Percentiles rank a stretch among this genome's conserved stretches.
phyloP scores from a whole-genome alignment of 371 early-diverging fungal genomes.

The Saksenaea oblongispora region DNA sequence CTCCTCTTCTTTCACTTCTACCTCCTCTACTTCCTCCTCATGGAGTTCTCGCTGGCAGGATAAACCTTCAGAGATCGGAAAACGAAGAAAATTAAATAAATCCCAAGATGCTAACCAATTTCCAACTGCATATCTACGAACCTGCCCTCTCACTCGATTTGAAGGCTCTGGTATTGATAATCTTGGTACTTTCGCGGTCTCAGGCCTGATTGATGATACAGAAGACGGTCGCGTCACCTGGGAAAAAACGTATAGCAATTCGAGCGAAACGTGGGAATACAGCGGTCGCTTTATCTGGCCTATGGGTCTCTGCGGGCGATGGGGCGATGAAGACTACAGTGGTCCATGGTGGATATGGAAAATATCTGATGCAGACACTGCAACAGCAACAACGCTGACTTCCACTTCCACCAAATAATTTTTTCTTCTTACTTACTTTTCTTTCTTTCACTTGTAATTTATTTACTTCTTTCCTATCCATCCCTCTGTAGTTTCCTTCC shows the following conservation, averaged over 20 bases:
- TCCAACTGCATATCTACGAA: conserved; percentile 32
- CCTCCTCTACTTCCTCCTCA: conserved; percentile 8
- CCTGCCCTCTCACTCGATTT: conserved; percentile 44
- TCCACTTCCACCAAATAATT: neutral
- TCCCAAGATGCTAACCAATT: conserved; percentile 16
- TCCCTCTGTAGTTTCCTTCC: neutral
- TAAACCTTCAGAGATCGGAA: conserved; percentile 13
- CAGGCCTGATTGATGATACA: conserved; percentile 47
- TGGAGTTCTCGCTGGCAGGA: conserved; percentile 31
- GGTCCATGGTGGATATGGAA: conserved; percentile 60
- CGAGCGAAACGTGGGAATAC: conserved; percentile 52
- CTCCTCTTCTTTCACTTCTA: neutral
- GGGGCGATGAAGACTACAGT: conserved; percentile 54
- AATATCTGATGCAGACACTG: conserved; percentile 1
- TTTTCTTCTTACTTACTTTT: neutral
- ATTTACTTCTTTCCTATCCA: neutral
- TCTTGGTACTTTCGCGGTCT: conserved; percentile 38
- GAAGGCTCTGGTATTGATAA: conserved; percentile 50
- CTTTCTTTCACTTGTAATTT: neutral
- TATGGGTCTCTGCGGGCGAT: conserved; percentile 47
- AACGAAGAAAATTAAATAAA: conserved; percentile 19
- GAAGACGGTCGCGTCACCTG: conserved; percentile 51
- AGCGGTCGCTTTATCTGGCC: conserved; percentile 44
- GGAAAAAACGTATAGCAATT: conserved; percentile 46
- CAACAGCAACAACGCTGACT: neutral